Percentiles rank a stretch among this genome's conserved stretches.
These are phyloP conservation scores for Acanthamoeba royreba DNA, from an alignment of 208 protist genomes.

Conservation along the genomic window DNA sequence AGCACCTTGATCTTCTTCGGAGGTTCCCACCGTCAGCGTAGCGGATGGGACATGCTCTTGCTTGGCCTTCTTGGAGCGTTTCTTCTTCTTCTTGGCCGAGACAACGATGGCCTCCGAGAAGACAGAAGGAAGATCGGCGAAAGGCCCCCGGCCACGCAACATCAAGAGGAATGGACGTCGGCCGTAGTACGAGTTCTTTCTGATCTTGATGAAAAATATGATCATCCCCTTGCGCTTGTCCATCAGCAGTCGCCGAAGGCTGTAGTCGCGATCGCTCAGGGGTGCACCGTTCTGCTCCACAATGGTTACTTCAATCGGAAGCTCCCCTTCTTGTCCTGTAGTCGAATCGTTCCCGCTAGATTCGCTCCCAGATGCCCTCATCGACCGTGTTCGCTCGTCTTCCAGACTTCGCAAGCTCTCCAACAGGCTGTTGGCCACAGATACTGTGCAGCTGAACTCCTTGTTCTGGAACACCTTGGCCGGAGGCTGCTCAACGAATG, in stretches of 20 bases:
- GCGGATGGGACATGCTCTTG: too few species aligned
- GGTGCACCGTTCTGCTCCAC: background rate
- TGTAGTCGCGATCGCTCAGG: background rate
- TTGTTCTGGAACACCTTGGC: conserved; percentile 5
- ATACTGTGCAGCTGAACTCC: background rate
- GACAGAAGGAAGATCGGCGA: background rate
- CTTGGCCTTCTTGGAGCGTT: background rate
- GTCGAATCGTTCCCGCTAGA: background rate
- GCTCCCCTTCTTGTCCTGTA: background rate
- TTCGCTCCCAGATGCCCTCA: background rate
- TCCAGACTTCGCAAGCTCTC: background rate
- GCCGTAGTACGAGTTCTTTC: conserved; percentile 24
- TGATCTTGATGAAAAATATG: background rate
- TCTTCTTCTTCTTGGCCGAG: conserved; percentile 44
- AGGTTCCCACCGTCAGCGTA: too few species aligned
- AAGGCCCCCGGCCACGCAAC: background rate
- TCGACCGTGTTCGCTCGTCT: background rate
- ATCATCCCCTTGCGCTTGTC: background rate
- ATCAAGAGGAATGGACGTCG: background rate
- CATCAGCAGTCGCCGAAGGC: background rate
- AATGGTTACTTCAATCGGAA: background rate
- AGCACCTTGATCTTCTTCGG: too few species aligned
- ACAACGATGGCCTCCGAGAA: conserved; percentile 31
- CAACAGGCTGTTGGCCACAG: background rate
- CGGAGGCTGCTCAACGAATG: background rate